phyloP scores from a whole-genome alignment of 2,329 filamentous ascomycete species.

The Lizonia empirigonia region DNA sequence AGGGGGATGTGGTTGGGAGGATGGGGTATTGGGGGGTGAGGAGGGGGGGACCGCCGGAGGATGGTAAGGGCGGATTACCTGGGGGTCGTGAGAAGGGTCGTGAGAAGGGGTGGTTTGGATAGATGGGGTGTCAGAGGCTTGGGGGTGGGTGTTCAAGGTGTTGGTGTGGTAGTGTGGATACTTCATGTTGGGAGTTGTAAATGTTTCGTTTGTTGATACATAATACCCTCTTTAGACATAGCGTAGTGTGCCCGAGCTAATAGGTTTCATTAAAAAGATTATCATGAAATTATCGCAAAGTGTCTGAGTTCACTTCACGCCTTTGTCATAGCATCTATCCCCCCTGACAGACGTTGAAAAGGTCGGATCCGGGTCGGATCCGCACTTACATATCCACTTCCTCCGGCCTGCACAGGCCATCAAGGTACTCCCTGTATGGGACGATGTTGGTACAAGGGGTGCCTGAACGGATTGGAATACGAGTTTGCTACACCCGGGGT shows the following conservation, averaged over 20 bases:
- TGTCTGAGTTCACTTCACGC: too few relatives aligned
- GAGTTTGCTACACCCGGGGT: too few relatives aligned
- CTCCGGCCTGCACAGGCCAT: too few relatives aligned
- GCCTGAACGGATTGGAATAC: too few relatives aligned
- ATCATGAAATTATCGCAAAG: too few relatives aligned
- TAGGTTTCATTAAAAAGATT: background rate
- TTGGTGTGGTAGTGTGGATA: background rate
- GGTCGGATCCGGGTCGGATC: background rate
- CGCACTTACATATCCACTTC: too few relatives aligned
- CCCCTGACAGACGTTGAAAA: too few relatives aligned
- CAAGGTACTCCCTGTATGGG: background rate
- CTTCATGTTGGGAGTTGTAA: background rate
- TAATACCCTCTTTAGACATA: slow-evolving; percentile 7
- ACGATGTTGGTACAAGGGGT: background rate
- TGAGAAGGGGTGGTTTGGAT: background rate
- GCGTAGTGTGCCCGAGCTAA: background rate
- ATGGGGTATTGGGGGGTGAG: slow-evolving; percentile 34
- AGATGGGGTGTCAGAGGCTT: background rate
- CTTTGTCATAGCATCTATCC: background rate
- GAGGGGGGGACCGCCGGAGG: background rate
- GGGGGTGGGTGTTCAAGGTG: too few relatives aligned
- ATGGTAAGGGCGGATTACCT: background rate
- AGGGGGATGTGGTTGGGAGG: slow-evolving; percentile 12
- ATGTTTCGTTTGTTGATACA: background rate
- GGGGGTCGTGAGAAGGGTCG: background rate